Evolutionary conservation across 164 flowering plant genomes (phyloP), one percentile per base, ranked within the genome.

Genomic region (Houttuynia cordata): DNA sequence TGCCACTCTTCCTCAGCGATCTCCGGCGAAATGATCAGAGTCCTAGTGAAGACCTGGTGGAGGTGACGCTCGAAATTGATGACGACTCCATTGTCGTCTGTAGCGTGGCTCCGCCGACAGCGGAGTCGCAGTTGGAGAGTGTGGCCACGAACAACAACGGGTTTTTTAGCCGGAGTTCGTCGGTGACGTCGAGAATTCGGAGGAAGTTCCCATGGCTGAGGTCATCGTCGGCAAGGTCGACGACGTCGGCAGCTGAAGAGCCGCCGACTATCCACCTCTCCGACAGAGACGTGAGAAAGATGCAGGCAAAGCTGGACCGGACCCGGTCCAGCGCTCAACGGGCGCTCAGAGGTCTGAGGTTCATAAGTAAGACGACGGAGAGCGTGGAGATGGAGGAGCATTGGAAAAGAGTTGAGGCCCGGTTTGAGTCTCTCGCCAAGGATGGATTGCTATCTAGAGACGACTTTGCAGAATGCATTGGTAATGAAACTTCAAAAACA

Each of bases 401-500:
- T 13, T 88, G 97, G 97, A 57, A 41, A 12, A 68, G 65, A 18
- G 99, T 90, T 21, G 97, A 86, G 80, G 53, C 80, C 15, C 67
- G 89, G 65, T 94, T 94, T 64, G 64, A 70, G 7, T 40, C 60
- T 24, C 71, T 94, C 14, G 81, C 95, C 9, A 64, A 64, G 39
- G 84, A 86, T 24, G 95, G 93, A 0, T 68, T 90, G 42, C 84
- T 94, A 12, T 73, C 80, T 7, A 62, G 93, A 67, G 83, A 88
- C 30, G 86, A 88, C 42, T 94, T 90, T 62, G 99, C 89, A 5
- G 85, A 80, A 67, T 94, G 99, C 65, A 90, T 94, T 39, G 99
- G 98, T 91, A 64, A 23, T 52, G 20, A 52, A 19, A 7, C 13
- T 22, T 22, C 17, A 45, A 12, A 45, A 12, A 45, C 1, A 7